phyloP scores from a whole-genome alignment of 2,329 filamentous ascomycete species.

The Alternaria hordeiaustralica region DNA sequence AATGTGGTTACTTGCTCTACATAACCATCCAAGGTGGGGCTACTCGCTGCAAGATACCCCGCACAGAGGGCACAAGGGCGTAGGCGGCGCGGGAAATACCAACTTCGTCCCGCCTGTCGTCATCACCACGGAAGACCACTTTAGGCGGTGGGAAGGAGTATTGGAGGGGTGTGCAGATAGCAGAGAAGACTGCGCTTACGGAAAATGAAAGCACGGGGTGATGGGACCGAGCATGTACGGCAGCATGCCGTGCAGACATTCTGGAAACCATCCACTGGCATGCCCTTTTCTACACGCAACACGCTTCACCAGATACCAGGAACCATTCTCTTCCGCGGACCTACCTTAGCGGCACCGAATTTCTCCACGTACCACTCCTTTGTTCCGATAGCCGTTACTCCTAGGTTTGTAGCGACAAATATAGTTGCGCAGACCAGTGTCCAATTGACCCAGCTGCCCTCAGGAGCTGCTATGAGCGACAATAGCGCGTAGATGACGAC shows the following conservation, averaged over 20 bases:
- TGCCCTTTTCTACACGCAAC: not conserved
- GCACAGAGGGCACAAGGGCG: not conserved
- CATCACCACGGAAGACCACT: not conserved
- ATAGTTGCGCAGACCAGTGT: conserved; percentile 73
- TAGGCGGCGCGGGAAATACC: not conserved
- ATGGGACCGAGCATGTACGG: not conserved
- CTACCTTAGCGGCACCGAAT: conserved; percentile 42
- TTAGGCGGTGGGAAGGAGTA: not conserved
- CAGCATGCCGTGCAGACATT: not conserved
- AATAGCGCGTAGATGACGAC: conserved; percentile 83
- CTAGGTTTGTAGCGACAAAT: conserved; percentile 82
- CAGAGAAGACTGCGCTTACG: not conserved
- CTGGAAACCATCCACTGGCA: not conserved
- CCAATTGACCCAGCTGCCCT: conserved; percentile 69
- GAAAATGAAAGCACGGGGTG: not conserved
- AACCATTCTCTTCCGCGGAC: conserved; percentile 38
- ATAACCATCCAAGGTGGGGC: not conserved
- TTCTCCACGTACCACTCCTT: conserved; percentile 61
- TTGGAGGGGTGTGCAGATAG: not conserved
- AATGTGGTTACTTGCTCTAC: not conserved
- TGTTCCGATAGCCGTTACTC: conserved; percentile 78
- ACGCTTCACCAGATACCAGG: conserved; percentile 40
- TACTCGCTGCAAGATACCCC: conserved; percentile 4
- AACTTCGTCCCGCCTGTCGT: not conserved
- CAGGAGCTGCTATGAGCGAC: conserved; percentile 74